Percentiles rank a stretch among this genome's conserved stretches.
Evolutionary conservation across 2,329 filamentous ascomycete species (phyloP).

Genomic region (Stenocarpella maydis): DNA sequence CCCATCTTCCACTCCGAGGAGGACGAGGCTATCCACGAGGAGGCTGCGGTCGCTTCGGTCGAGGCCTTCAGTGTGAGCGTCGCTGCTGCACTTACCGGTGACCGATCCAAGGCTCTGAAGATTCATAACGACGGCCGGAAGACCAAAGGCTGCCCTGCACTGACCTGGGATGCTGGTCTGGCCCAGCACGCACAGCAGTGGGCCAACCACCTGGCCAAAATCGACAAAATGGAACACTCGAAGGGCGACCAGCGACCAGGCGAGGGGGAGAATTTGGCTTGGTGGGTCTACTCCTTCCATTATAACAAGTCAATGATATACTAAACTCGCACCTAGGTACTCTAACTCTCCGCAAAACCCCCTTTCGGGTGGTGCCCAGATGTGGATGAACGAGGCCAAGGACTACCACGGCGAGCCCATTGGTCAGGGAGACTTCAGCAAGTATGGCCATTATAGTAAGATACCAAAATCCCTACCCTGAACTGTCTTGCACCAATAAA

Average conservation of each 20-base stretch:
- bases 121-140: conserved; percentile 43
- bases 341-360: conserved; percentile 35
- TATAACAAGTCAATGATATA: not conserved
- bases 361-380: conserved; percentile 40
- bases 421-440: conserved; percentile 45
- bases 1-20: not conserved
- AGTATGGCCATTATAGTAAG: conserved; percentile 47
- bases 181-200: conserved; percentile 41
- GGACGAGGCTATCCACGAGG: conserved; percentile 4
- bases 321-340: conserved; percentile 31
- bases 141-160: conserved; percentile 39
- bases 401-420: conserved; percentile 46
- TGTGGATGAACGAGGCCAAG: conserved; percentile 46
- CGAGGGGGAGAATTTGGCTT: conserved; percentile 48
- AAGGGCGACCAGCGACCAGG: conserved; percentile 40
- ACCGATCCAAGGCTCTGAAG: conserved; percentile 41
- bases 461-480: not conserved
- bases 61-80: conserved; percentile 8
- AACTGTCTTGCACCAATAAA: not conserved
- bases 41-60: not conserved
- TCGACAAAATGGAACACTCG: conserved; percentile 44
- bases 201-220: conserved; percentile 43
- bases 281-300: conserved; percentile 7
- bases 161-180: conserved; percentile 43
- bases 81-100: conserved; percentile 22